Base-by-base conservation (phyloP, 345 rosid genomes). In the Eucalyptus pauciflora region DNA sequence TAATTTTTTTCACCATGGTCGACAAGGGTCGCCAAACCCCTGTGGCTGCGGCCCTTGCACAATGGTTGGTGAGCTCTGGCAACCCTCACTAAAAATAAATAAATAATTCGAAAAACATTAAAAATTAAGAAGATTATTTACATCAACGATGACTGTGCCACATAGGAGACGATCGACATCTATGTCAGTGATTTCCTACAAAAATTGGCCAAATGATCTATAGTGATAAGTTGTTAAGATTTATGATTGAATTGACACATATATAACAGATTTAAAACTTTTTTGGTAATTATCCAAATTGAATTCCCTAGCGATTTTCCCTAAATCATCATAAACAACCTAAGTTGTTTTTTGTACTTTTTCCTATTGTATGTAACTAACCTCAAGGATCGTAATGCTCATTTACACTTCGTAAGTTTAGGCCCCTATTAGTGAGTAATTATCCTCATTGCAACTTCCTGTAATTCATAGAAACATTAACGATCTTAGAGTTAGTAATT, bases 71-170 rank as follows among this genome's bases (percentile, higher is more conserved):
- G 25, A 54, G 11, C 60, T 56, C 5, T 24, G 6, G 62, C 13
- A 24, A 56, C 29, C 62, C 62, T 56, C 0, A 0, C 6, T 24
- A 24, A 24, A 56, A 56, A 56, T 56, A 56, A 56, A 56, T 0
- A 56, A 56, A 56, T 24, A 56, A 24, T 56, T 56, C 0, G 1
- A 10, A 22, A 56, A 56, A 24, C 0, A 56, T 24, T 10, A 56
- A 56, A 24, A 56, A 24, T 24, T 9, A 56, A 56, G 0, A 1
- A 56, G 29, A 56, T 24, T 24, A 6, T 56, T 56, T 56, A 56
- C 0, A 1, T 56, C 6, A 56, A 24, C 5, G 1, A 22, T 22
- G 1, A 0, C 0, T 0, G 1, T 24, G 0, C 13, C 1, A 24
- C 0, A 3, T 56, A 56, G 29, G 1, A 56, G 27, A 24, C 29